Evolutionary conservation across 306 rosid species (phyloP), one percentile per base, ranked within the genome.

Genomic region (Quercus mongolica): DNA sequence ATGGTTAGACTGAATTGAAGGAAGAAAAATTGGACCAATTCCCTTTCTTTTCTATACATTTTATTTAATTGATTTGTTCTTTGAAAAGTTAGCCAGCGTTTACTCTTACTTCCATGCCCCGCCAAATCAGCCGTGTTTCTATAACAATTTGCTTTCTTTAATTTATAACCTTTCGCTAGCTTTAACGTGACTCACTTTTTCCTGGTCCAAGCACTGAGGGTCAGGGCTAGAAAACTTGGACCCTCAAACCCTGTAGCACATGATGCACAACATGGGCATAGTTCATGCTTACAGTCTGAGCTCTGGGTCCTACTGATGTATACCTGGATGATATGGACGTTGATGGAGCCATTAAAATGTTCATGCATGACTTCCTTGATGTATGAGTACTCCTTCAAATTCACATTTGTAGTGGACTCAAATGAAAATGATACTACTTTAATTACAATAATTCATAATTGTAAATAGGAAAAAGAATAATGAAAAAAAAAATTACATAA

Each of bases 241-340:
- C 69, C 76, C 52, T 73, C 78, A 70, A 74, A 71, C 25, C 73
- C 69, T 56, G 12, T 19, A 62, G 75, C 83, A 78, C 83, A 49
- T 74, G 83, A 78, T 35, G 1, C 46, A 62, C 58, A 72, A 49
- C 74, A 44, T 76, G 82, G 61, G 61, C 28, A 19, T 28, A 10
- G 3, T 49, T 49, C 54, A 12, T 49, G 54, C 54, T 49, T 10
- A 5, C 17, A 49, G 54, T 49, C 54, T 49, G 54, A 10, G 54
- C 17, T 12, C 17, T 49, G 54, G 54, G 54, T 3, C 54, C 54
- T 49, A 49, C 17, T 49, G 4, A 49, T 49, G 4, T 49, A 12
- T 49, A 49, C 17, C 5, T 12, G 14, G 54, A 49, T 49, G 54
- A 49, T 49, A 49, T 49, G 54, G 54, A 49, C 17, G 17, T 49